Percentiles rank a stretch among this genome's conserved stretches.
phyloP scores from a whole-genome alignment of 768 basidiomycete species.

The Kwoniella dendrophila region DNA sequence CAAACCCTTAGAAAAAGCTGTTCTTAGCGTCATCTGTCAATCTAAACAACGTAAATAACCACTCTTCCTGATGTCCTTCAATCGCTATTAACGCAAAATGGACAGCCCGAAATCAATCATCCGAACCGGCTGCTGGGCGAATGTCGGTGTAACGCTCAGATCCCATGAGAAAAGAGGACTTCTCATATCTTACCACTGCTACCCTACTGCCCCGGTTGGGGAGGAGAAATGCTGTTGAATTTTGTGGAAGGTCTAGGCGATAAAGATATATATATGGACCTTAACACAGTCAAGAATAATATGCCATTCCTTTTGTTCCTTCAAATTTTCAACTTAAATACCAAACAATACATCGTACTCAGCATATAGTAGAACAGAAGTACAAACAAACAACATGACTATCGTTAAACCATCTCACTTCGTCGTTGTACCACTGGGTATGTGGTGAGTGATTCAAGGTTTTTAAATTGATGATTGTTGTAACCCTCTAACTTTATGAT shows the following conservation, averaged over 20 bases:
- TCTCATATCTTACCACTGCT: too few species aligned
- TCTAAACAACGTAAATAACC: too few species aligned
- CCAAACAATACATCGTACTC: neutral
- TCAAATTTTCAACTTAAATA: neutral
- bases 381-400: slow-evolving; percentile 12
- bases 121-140: too few species aligned
- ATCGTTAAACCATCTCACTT: slow-evolving; percentile 24
- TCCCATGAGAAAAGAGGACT: too few species aligned
- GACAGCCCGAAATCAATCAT: too few species aligned
- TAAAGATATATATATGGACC: neutral
- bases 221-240: too few species aligned
- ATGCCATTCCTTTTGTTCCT: neutral
- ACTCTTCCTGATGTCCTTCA: too few species aligned
- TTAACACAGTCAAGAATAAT: neutral
- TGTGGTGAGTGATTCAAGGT: slow-evolving; percentile 26
- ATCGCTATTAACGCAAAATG: too few species aligned
- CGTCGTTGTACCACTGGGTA: slow-evolving; percentile 19
- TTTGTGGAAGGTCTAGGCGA: neutral
- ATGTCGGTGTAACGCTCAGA: too few species aligned
- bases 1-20: too few species aligned
- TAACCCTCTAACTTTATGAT: neutral
- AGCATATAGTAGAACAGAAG: neutral
- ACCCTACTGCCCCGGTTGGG: too few species aligned
- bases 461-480: neutral
- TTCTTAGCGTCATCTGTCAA: too few species aligned